Evolutionary conservation across 331 rosid genomes (phyloP).

Genomic region (Quercus tomentella): DNA sequence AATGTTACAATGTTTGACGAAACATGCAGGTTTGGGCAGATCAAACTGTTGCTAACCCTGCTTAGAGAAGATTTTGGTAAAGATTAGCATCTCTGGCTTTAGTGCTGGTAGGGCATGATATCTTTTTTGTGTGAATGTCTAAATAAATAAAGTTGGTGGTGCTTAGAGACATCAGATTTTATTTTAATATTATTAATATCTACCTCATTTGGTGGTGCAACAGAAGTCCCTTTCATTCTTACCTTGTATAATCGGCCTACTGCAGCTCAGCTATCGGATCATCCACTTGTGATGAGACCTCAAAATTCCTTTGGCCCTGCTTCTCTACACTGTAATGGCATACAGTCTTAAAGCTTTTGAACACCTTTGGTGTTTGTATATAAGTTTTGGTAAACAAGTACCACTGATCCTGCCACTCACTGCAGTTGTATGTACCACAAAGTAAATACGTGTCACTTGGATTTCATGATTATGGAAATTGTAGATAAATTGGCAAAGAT

Average conservation of each 20-base stretch:
- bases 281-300: slow-evolving; percentile 69
- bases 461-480: too few species aligned
- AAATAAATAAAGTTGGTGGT: neutral
- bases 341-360: slow-evolving; percentile 9
- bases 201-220: too few species aligned
- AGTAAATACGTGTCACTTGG: too few species aligned
- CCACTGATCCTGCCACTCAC: too few species aligned
- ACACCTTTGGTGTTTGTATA: too few species aligned
- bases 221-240: too few species aligned
- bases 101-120: neutral
- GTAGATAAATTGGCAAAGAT: too few species aligned
- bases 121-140: neutral
- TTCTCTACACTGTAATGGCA: slow-evolving; percentile 17
- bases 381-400: too few species aligned
- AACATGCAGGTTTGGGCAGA: neutral
- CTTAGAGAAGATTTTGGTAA: neutral
- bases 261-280: slow-evolving; percentile 63
- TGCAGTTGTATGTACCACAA: too few species aligned
- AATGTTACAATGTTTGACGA: neutral
- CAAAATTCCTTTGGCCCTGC: slow-evolving; percentile 17
- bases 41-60: neutral
- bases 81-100: neutral
- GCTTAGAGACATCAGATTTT: neutral
- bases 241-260: slow-evolving; percentile 41
- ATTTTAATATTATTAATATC: too few species aligned